phyloP scores from a whole-genome alignment of 441 rosid genomes.

The Theobroma grandiflorum region DNA sequence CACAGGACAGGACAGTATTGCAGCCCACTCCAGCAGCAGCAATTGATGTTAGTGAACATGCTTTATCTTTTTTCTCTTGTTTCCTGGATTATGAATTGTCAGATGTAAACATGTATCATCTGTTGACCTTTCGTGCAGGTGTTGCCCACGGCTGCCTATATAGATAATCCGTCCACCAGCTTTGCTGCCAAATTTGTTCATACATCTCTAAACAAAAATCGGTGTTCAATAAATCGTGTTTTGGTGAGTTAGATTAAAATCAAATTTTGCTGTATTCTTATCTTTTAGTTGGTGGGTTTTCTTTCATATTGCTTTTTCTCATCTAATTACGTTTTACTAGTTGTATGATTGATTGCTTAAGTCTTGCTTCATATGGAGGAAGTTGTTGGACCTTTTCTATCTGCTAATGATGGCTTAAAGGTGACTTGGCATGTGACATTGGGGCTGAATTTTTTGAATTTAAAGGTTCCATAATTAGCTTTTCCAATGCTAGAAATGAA shows the following conservation, averaged over 20 bases:
- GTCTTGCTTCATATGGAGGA: not conserved
- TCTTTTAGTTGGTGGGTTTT: not conserved
- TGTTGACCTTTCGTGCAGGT: conserved; percentile 57
- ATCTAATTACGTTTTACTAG: not conserved
- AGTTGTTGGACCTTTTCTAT: not conserved
- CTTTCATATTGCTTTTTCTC: not conserved
- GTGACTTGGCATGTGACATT: not conserved
- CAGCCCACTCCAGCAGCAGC: conserved; percentile 96
- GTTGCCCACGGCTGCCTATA: conserved; percentile 88
- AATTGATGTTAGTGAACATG: conserved; percentile 68
- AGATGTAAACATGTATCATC: conserved; percentile 11
- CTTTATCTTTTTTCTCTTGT: conserved; percentile 22
- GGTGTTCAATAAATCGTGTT: conserved; percentile 93
- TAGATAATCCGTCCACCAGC: conserved; percentile 98
- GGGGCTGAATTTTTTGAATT: not conserved
- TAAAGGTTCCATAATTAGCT: not conserved
- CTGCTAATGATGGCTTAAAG: not conserved
- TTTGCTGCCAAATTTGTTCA: conserved; percentile 97
- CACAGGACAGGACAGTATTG: conserved; percentile 77
- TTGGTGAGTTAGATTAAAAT: conserved; percentile 60
- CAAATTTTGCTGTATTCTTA: not conserved
- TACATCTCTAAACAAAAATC: conserved; percentile 93
- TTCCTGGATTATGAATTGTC: conserved; percentile 19
- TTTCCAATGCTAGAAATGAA: not conserved
- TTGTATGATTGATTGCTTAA: conserved; percentile 4